Conservation (phyloP, 352 stramenopile species). For the Globisporangium emineosum region DNA sequence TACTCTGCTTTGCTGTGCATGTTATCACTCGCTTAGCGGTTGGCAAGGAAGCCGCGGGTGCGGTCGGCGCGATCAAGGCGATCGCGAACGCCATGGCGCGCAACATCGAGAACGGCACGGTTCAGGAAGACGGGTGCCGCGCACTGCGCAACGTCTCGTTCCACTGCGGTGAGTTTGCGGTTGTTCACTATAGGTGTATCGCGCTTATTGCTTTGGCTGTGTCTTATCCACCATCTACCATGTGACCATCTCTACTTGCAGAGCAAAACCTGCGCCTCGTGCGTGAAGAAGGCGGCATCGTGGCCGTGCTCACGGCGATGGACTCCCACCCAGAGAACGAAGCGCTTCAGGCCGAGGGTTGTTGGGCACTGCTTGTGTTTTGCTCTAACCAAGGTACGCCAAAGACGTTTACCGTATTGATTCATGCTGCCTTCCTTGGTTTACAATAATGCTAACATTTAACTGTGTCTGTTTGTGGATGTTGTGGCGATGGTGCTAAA, state of each 20-base stretch:
- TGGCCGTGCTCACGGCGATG: slow-evolving; percentile 59
- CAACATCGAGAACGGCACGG: slow-evolving; percentile 54
- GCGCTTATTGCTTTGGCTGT: not conserved
- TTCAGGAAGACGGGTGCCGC: slow-evolving; percentile 73
- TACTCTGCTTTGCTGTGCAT: not conserved
- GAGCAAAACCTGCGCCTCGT: slow-evolving; percentile 60
- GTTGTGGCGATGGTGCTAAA: slow-evolving; percentile 8
- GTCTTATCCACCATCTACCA: not conserved
- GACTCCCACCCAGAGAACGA: slow-evolving; percentile 61
- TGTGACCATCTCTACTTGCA: slow-evolving; percentile 12
- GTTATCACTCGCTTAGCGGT: slow-evolving; percentile 39
- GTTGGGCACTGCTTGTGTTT: slow-evolving; percentile 75
- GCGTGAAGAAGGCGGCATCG: slow-evolving; percentile 60
- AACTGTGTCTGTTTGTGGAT: not conserved
- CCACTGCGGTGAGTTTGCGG: slow-evolving; percentile 38
- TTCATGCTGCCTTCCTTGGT: too few relatives aligned
- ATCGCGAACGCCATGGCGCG: slow-evolving; percentile 68
- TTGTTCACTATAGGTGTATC: too few relatives aligned
- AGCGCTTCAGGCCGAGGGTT: slow-evolving; percentile 64
- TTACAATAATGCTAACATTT: too few relatives aligned
- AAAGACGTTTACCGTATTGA: too few relatives aligned
- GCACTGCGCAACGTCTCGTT: slow-evolving; percentile 75
- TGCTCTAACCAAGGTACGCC: slow-evolving; percentile 69
- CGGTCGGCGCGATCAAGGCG: slow-evolving; percentile 45
- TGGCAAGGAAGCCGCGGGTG: slow-evolving; percentile 61